Percentiles rank a stretch among this genome's conserved stretches.
These are phyloP conservation scores for Zanthoxylum bungeanum DNA, from an alignment of 345 rosid species.

Conservation along the genomic window DNA sequence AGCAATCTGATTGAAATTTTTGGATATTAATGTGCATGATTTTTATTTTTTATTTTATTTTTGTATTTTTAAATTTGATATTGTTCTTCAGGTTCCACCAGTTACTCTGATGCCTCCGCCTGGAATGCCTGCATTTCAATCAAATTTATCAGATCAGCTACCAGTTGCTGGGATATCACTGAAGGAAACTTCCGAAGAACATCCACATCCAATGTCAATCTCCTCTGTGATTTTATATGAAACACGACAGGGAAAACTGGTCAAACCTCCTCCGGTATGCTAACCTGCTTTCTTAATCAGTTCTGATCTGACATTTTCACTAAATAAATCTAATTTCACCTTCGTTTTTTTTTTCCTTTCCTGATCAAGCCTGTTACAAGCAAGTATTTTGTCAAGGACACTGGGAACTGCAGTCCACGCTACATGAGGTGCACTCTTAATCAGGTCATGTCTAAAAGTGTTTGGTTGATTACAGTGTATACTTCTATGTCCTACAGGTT, in stretches of 20 bases:
- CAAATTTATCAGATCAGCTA: not conserved
- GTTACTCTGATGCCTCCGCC: not conserved
- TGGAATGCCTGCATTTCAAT: not conserved
- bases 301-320: not conserved
- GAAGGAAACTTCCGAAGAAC: not conserved
- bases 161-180: not conserved
- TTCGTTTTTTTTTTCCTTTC: not conserved
- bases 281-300: not conserved
- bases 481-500: not conserved
- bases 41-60: not conserved
- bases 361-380: conserved; percentile 15
- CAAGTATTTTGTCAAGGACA: conserved; percentile 14
- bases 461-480: not conserved
- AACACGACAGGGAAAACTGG: conserved; percentile 7
- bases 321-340: not conserved
- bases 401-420: conserved; percentile 25
- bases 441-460: conserved; percentile 13
- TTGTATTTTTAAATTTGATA: not conserved
- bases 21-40: not conserved
- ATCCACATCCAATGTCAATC: not conserved
- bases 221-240: conserved; percentile 16
- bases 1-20: not conserved
- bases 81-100: not conserved
- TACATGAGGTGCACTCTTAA: conserved; percentile 24
- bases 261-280: conserved; percentile 17